These are phyloP conservation scores for Ustilago tritici DNA, from an alignment of 1,284 basidiomycete species.

Conservation along the genomic window DNA sequence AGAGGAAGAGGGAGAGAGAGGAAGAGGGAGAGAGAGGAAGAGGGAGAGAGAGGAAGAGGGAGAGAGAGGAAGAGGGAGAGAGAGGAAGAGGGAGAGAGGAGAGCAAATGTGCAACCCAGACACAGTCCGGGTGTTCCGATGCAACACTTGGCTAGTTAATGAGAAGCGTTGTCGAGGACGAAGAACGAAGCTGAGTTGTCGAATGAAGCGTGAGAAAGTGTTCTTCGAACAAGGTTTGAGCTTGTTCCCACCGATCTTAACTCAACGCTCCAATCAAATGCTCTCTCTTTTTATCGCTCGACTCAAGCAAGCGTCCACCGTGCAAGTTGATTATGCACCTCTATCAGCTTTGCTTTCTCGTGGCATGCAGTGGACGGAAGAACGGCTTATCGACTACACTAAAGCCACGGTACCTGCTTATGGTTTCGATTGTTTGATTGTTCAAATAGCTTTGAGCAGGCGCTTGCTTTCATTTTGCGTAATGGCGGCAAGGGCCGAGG, in stretches of 20 bases:
- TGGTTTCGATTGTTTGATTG: background rate
- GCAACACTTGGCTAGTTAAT: background rate
- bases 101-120: constrained; percentile 4
- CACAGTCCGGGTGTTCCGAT: constrained; percentile 3
- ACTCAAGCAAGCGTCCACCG: background rate
- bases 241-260: constrained; percentile 20
- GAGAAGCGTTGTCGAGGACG: background rate
- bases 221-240: constrained; percentile 25
- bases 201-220: constrained; percentile 30
- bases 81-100: background rate
- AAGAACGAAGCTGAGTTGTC: constrained; percentile 6
- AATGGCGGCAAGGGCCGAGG: background rate
- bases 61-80: background rate
- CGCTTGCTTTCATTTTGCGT: background rate
- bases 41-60: background rate
- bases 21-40: background rate
- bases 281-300: background rate
- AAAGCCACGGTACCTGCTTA: background rate
- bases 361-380: background rate
- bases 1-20: too few species aligned
- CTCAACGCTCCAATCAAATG: background rate
- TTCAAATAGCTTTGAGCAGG: background rate
- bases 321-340: background rate
- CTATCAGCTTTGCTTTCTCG: constrained; percentile 1
- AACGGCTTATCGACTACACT: background rate